These are phyloP conservation scores for Jaltomata sinuosa DNA, from an alignment of 257 asterid genomes.

Conservation along the genomic window DNA sequence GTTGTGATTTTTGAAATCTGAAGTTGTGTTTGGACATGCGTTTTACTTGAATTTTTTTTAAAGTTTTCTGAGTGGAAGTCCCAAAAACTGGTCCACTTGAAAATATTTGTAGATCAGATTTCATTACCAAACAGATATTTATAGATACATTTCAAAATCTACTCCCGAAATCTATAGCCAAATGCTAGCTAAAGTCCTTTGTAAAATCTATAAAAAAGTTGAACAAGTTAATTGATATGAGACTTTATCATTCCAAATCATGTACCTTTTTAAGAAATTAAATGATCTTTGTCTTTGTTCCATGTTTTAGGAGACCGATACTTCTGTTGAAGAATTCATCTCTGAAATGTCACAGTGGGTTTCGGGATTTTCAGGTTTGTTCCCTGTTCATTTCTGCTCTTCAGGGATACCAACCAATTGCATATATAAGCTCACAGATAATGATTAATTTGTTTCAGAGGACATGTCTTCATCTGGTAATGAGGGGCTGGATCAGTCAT, in stretches of 20 bases:
- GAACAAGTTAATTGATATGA: background rate
- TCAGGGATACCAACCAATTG: background rate
- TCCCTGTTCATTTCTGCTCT: background rate
- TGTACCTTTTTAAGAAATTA: background rate
- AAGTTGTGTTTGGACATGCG: too few relatives aligned
- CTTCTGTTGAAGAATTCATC: slow-evolving; percentile 11
- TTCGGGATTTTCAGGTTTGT: slow-evolving; percentile 35
- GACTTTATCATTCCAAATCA: background rate
- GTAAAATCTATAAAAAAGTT: background rate
- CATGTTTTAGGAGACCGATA: slow-evolving; percentile 23
- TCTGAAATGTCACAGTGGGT: slow-evolving; percentile 32
- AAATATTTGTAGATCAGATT: too few relatives aligned
- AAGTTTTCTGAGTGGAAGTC: too few relatives aligned
- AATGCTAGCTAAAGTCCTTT: background rate
- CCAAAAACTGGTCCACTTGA: too few relatives aligned
- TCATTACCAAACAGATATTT: too few relatives aligned
- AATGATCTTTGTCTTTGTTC: background rate
- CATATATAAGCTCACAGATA: background rate
- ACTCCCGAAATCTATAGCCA: too few relatives aligned
- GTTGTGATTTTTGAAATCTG: too few relatives aligned
- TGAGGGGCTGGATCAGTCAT: slow-evolving; percentile 53
- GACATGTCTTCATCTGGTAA: slow-evolving; percentile 21
- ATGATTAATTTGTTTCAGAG: slow-evolving; percentile 4
- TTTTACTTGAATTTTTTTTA: too few relatives aligned
- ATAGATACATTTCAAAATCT: too few relatives aligned